A percentile compares a stretch with the other conserved stretches of the same genome.
These are phyloP conservation scores for Sarocladiaceae sp. DNA, from an alignment of 2,329 filamentous ascomycete species.

Conservation along the genomic window DNA sequence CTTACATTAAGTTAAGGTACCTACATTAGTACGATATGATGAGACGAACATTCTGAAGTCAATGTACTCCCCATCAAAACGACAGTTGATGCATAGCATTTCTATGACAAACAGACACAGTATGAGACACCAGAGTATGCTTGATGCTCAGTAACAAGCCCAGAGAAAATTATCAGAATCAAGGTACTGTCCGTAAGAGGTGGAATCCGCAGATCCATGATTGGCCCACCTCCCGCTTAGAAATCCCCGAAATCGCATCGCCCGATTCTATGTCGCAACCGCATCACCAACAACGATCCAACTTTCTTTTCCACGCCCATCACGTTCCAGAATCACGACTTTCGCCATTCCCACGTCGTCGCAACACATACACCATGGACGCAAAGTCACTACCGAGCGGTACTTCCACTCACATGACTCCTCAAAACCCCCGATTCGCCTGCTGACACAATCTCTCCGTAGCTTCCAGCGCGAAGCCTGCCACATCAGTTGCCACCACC, in stretches of 20 bases:
- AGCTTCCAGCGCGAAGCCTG: constrained; percentile 11
- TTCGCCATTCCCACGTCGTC: neutral
- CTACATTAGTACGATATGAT: too few species aligned
- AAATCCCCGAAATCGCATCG: constrained; percentile 19
- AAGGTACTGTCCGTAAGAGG: neutral
- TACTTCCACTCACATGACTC: neutral
- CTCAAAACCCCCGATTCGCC: neutral
- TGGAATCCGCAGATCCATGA: constrained; percentile 12
- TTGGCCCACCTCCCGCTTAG: constrained; percentile 25
- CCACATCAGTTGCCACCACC: constrained; percentile 8
- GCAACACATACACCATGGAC: neutral
- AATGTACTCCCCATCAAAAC: too few species aligned
- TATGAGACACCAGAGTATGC: too few species aligned
- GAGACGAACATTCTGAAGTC: too few species aligned
- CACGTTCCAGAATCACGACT: neutral
- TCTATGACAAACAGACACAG: too few species aligned
- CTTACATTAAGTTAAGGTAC: too few species aligned
- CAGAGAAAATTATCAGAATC: too few species aligned
- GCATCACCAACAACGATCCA: constrained; percentile 2
- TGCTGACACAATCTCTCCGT: constrained; percentile 10
- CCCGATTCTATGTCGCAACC: constrained; percentile 5
- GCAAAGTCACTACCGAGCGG: constrained; percentile 4
- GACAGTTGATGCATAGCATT: too few species aligned
- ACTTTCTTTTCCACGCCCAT: neutral
- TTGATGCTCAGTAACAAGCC: too few species aligned